Evolutionary conservation across 371 early-diverging fungal genomes (phyloP), one percentile per base, ranked within the genome.

Genomic region (Thermomucor indicae-seudaticae): DNA sequence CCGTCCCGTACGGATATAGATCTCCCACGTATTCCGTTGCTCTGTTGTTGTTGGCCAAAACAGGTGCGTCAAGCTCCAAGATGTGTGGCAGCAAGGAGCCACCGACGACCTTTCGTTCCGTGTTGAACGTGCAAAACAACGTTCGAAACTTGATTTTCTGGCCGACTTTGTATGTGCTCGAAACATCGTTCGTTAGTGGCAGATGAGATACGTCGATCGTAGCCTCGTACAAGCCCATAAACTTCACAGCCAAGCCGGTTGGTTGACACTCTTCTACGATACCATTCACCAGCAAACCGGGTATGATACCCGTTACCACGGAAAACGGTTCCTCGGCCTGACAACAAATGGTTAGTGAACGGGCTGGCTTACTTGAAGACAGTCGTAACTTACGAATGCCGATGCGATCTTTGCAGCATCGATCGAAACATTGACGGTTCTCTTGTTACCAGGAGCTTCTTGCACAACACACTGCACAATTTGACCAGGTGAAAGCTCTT

Each of bases 161-260:
- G 22, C 84, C 84, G 14, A 72, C 44, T 42, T 80, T 81, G 65
- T 72, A 84, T 3, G 49, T 46, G 10, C 71, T 64, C 27, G 71
- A 71, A 11, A 81, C 51, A 25, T 84, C 72, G 19, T 64, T 49
- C 20, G 52, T 52, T 22, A 51, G 25, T 6, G 78, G 70, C 2
- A 84, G 60, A 48, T 90, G 89, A 32, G 74, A 65, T 20, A 62
- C 51, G 53, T 81, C 77, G 35, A 83, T 78, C 1, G 72, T 72
- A 17, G 74, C 71, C 12, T 75, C 78, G 28, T 89, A 86, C 31
- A 86, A 67, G 14, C 87, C 90, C 74, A 86, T 79, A 60, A 90
- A 75, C 32, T 79, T 75, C 46, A 82, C 60, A 16, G 62, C 37
- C n/a, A 86, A 39, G 10, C 93, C 93, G 52, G 69, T 75, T 2